Evolutionary conservation across 768 basidiomycete genomes (phyloP), one percentile per base, ranked within the genome.

Genomic region (Rhizopogon roseolus): DNA sequence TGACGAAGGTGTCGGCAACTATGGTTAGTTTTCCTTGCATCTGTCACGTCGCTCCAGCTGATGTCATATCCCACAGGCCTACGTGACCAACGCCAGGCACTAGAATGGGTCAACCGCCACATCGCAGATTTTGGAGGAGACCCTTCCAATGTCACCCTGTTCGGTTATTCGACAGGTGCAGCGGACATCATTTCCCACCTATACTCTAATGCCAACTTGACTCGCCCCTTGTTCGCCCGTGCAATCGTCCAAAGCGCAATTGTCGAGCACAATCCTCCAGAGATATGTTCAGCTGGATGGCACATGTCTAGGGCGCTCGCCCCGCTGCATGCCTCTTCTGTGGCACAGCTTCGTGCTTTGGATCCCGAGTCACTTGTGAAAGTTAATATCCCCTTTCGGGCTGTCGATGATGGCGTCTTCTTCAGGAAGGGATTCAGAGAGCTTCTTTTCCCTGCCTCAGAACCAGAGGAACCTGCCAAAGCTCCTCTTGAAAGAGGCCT

Each of bases 1-100:
- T 25, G 85, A 89, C 39, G 76, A 81, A 52, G 89, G 88, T 16
- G 81, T 83, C 16, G 89, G 88, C 9, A 91, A 91, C 69, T 91
- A 88, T 60, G 89, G 88, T 81, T 61, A 38, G 78, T 69, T 49
- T 36, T 10, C 14, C 29, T 42, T 43, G 48, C 16, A 10, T 53
- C 17, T 38, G 28, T 36, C 48, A 7, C 16, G 28, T 57, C n/a
- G 16, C 9, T 62, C 41, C 62, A 36, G 36, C 40, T 48, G 45
- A 22, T 44, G 46, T 17, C 38, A 16, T n/a, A 32, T 34, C n/a
- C 37, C 27, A 17, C 54, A 84, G 84, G 84, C 42, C 72, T 88
- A 22, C 78, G 77, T 22, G 85, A 88, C 64, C 85, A 88, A 64
- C 76, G 80, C 46, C 76, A 65, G 40, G 85, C 82, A 9, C 75